Conservation (phyloP, 306 rosid genomes). For the Citrullus colocynthis region DNA sequence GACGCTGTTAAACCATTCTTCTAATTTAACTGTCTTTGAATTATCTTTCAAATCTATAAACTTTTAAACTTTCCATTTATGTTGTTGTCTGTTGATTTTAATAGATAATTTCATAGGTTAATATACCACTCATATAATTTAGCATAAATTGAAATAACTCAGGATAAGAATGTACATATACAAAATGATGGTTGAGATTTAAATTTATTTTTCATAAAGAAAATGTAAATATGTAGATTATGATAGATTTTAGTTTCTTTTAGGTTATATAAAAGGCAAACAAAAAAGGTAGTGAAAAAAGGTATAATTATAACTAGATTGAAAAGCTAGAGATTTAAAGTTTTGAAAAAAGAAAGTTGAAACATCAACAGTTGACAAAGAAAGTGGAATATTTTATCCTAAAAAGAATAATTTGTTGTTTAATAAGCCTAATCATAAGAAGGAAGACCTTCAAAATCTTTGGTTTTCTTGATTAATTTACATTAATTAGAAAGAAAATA, state of each 20-base stretch:
- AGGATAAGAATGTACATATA: too few species aligned
- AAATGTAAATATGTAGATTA: neutral
- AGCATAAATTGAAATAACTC: too few species aligned
- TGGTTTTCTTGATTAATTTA: neutral
- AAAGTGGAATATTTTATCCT: neutral
- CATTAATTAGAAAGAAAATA: too few species aligned
- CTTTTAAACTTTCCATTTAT: too few species aligned
- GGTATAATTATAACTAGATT: neutral
- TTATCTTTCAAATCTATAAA: too few species aligned
- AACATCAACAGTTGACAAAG: neutral
- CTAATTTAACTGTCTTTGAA: too few species aligned
- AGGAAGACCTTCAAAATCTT: neutral
- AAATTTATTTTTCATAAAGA: neutral
- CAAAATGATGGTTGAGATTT: neutral
- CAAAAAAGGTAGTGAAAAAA: neutral
- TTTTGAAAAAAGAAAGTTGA: neutral
- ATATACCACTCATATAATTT: too few species aligned
- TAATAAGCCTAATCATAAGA: neutral
- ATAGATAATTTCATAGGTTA: too few species aligned
- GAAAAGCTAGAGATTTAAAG: neutral
- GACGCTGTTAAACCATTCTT: too few species aligned
- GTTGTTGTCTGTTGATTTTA: too few species aligned
- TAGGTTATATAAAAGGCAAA: neutral
- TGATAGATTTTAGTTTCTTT: neutral
- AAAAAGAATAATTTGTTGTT: neutral